Percentiles rank a stretch among this genome's conserved stretches.
Conservation (phyloP, 495 filamentous ascomycete genomes). For the Penicillium flavigenum region DNA sequence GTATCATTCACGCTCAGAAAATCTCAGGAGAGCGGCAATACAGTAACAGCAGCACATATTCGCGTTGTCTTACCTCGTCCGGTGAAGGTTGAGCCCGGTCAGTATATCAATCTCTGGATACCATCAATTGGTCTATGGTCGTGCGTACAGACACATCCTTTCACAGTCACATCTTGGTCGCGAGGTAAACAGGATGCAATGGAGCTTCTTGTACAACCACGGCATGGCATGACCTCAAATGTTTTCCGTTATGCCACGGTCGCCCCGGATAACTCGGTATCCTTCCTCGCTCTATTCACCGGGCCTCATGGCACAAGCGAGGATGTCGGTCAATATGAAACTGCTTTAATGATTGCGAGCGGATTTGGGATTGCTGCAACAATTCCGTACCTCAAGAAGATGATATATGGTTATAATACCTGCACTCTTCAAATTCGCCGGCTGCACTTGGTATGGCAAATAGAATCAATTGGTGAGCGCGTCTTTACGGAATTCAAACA, state of each 20-base stretch:
- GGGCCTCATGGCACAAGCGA: constrained; percentile 29
- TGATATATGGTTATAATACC: constrained; percentile 33
- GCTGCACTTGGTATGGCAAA: constrained; percentile 37
- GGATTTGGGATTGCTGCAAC: constrained; percentile 25
- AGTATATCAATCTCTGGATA: constrained; percentile 44
- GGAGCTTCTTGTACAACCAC: constrained; percentile 24
- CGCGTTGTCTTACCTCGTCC: constrained; percentile 26
- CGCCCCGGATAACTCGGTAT: constrained; percentile 11
- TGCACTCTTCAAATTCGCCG: constrained; percentile 22
- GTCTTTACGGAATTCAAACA: too few relatives aligned
- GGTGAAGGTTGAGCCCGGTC: constrained; percentile 32
- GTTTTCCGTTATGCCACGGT: constrained; percentile 8
- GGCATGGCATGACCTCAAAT: constrained; percentile 15
- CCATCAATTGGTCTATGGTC: constrained; percentile 32
- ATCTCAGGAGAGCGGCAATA: constrained; percentile 6
- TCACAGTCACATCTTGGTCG: constrained; percentile 39
- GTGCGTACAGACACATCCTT: constrained; percentile 40
- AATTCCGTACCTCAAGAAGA: constrained; percentile 34
- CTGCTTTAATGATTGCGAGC: constrained; percentile 28
- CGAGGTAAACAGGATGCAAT: constrained; percentile 24
- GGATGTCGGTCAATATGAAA: constrained; percentile 29
- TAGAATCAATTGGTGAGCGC: constrained; percentile 11
- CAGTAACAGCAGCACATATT: constrained; percentile 17
- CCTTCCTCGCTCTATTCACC: constrained; percentile 27
- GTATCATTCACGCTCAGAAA: constrained; percentile 18